A percentile compares a stretch with the other conserved stretches of the same genome.
Conservation (phyloP, 345 rosid genomes). For the Eucalyptus regnans region DNA sequence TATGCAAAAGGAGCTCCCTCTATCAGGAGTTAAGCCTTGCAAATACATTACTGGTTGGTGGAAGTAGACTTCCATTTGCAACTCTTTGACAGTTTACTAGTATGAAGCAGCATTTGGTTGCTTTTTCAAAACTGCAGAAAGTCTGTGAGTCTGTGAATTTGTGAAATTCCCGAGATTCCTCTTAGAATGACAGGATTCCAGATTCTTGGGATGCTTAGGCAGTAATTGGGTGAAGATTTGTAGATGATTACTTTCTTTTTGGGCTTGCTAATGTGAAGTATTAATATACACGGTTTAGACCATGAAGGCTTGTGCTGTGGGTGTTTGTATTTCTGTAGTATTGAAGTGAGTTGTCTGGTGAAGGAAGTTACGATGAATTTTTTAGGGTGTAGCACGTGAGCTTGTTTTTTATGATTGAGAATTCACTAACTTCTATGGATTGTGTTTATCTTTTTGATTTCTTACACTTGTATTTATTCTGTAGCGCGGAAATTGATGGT, state of each 20-base stretch:
- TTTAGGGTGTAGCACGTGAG: not conserved
- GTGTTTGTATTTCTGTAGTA: not conserved
- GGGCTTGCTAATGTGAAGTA: not conserved
- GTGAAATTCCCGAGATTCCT: not conserved
- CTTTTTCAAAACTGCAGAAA: not conserved
- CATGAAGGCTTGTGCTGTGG: not conserved
- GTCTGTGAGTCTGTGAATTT: not conserved
- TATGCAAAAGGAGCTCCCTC: not conserved
- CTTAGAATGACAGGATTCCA: not conserved
- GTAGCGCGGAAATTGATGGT: constrained; percentile 30
- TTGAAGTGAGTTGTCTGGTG: not conserved
- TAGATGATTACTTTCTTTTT: not conserved
- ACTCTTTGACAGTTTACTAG: not conserved
- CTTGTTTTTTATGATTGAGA: not conserved
- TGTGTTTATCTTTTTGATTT: not conserved
- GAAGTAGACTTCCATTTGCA: not conserved
- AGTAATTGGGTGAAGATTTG: not conserved
- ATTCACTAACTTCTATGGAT: not conserved
- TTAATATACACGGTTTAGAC: not conserved
- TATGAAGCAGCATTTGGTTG: not conserved
- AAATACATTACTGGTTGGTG: not conserved
- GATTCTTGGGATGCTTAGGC: not conserved
- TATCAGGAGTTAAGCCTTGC: not conserved
- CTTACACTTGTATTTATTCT: not conserved
- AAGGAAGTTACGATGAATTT: not conserved